These are phyloP conservation scores for Lichtheimia ramosa DNA, from an alignment of 371 early-diverging fungal species.

Conservation along the genomic window DNA sequence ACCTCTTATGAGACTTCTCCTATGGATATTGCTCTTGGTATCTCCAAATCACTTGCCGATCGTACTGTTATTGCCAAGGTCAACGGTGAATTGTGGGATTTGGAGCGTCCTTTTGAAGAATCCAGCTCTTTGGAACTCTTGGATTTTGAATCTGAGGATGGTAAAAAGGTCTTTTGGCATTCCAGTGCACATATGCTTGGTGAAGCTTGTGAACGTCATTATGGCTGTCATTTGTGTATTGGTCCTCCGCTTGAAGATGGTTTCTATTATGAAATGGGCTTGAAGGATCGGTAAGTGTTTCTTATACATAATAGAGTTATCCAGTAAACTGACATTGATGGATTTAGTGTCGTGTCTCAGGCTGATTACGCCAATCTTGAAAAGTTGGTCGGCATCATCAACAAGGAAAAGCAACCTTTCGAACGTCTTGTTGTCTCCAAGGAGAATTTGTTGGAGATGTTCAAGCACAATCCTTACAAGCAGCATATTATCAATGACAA, in stretches of 20 bases:
- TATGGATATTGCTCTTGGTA: slow-evolving; percentile 87
- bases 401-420: slow-evolving; percentile 97
- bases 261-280: slow-evolving; percentile 99
- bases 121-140: slow-evolving; percentile 88
- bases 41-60: slow-evolving; percentile 91
- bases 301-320: too few species aligned
- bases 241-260: slow-evolving; percentile 99
- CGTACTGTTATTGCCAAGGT: slow-evolving; percentile 95
- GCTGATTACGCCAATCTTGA: slow-evolving; percentile 24
- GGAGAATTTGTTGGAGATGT: slow-evolving; percentile 95
- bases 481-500: slow-evolving; percentile 89
- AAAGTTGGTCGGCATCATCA: slow-evolving; percentile 47
- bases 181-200: slow-evolving; percentile 99
- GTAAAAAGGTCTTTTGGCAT: slow-evolving; percentile 99
- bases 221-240: slow-evolving; percentile 95
- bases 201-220: slow-evolving; percentile 96
- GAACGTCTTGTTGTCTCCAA: slow-evolving; percentile 90
- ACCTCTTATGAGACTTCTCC: slow-evolving; percentile 97
- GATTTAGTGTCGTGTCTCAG: slow-evolving; percentile 68
- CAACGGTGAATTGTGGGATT: slow-evolving; percentile 93
- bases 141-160: slow-evolving; percentile 96
- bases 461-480: slow-evolving; percentile 97
- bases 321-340: background rate
- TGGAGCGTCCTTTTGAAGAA: slow-evolving; percentile 84
- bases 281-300: slow-evolving; percentile 61